Evolutionary conservation across 1,139 yeast species (phyloP).

Genomic region (Candida pseudoviswanathii): DNA sequence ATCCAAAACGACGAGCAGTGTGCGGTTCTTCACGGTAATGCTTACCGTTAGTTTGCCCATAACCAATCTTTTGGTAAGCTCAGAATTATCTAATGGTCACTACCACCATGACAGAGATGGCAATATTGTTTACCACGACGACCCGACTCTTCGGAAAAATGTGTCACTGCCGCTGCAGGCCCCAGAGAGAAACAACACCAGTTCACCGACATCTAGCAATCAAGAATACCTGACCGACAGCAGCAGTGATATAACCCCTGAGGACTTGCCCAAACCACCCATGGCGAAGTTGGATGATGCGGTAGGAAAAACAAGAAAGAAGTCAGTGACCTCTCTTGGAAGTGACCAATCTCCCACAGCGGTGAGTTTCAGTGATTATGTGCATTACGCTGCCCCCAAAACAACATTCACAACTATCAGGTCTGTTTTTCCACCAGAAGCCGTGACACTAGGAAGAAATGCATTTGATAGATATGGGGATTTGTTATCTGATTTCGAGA

Average conservation of each 20-base stretch:
- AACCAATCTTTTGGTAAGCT: conserved; percentile 56
- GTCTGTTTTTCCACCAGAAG: conserved; percentile 73
- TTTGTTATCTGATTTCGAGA: conserved; percentile 68
- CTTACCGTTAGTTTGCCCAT: conserved; percentile 67
- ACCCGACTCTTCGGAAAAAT: background rate
- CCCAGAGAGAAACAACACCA: background rate
- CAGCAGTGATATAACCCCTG: conserved; percentile 14
- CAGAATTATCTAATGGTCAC: conserved; percentile 39
- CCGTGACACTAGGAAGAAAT: conserved; percentile 73
- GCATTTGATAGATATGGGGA: conserved; percentile 70
- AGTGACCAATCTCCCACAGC: conserved; percentile 22
- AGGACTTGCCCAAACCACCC: background rate
- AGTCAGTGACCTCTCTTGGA: conserved; percentile 15
- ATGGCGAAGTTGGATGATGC: conserved; percentile 4
- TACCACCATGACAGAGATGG: conserved; percentile 23
- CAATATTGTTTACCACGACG: conserved; percentile 20
- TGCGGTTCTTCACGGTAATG: conserved; percentile 59
- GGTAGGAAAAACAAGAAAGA: conserved; percentile 9
- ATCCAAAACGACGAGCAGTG: conserved; percentile 51
- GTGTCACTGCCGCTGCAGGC: background rate
- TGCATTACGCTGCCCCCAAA: conserved; percentile 76
- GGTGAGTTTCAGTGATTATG: conserved; percentile 64
- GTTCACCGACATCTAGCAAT: conserved; percentile 11
- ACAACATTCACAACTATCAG: conserved; percentile 64
- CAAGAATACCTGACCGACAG: conserved; percentile 20